Base-by-base conservation (phyloP, 495 filamentous ascomycete genomes). In the Podospora pseudocomata region DNA sequence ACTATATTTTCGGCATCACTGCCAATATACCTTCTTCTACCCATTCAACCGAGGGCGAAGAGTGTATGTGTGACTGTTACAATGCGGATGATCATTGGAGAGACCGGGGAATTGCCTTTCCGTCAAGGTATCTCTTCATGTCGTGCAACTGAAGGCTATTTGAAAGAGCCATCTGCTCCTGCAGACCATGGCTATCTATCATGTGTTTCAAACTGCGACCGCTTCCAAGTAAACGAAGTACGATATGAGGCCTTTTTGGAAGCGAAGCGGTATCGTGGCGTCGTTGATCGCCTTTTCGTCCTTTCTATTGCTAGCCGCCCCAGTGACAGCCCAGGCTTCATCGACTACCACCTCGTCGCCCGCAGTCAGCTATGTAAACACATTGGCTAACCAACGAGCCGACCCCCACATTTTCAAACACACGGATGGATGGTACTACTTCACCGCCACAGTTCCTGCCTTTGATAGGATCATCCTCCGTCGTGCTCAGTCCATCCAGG, bases 401-500 rank as follows among this genome's bases (percentile, higher is more conserved):
- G 74, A 74, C 32, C 74, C 74, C 5, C 70, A 74, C 65, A 71
- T 74, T 68, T 71, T 81, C n/a, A 80, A 82, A 34, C 85, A 82
- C 67, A 75, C 76, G 0, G 82, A 78, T 23, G 82, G 83, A 2
- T 85, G 81, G 62, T 87, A 87, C 76, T 87, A 87, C 62, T 79
- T 87, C 26, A 76, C 74, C 0, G 74, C 74, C 23, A 76, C 75
- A 74, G 56, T 83, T 74, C 26, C 86, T 77, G 34, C 80, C 77
- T 67, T 84, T 80, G 84, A 80, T 74, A 58, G 78, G 65, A 80
- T 88, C 63, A 72, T 85, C 63, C 76, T 87, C 34, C 79, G 84
- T 0, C 74, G 83, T 16, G 73, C 85, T 0, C 80, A 76, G 0
- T 86, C 82, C 5, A 75, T 88, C 34, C 77, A 79, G 13, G 85